These are phyloP conservation scores for Suhomyces faveliae DNA, from an alignment of 805 yeast species.

Conservation along the genomic window DNA sequence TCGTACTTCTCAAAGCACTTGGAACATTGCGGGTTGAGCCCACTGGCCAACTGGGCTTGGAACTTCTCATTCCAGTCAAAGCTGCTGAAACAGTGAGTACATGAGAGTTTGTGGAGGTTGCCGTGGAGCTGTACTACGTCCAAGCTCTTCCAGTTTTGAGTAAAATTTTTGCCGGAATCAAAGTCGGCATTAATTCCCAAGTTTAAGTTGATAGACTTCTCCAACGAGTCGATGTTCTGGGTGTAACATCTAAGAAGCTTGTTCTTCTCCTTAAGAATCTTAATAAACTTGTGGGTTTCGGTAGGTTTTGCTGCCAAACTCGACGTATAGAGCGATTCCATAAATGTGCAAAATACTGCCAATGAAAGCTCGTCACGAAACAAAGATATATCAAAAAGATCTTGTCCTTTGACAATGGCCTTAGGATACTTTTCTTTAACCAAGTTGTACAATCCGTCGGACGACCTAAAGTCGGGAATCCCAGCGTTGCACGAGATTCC, in stretches of 20 bases:
- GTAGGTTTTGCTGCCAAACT: slow-evolving; percentile 75
- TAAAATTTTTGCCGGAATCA: slow-evolving; percentile 24
- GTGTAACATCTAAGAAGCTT: slow-evolving; percentile 85
- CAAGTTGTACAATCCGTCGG: slow-evolving; percentile 76
- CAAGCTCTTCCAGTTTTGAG: slow-evolving; percentile 54
- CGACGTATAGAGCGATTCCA: slow-evolving; percentile 72
- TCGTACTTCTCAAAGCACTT: slow-evolving; percentile 57
- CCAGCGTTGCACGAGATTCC: slow-evolving; percentile 97
- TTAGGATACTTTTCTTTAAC: slow-evolving; percentile 64
- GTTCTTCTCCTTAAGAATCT: slow-evolving; percentile 54
- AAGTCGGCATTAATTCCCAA: slow-evolving; percentile 50
- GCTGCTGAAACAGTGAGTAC: slow-evolving; percentile 64
- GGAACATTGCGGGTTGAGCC: slow-evolving; percentile 76
- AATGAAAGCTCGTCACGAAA: slow-evolving; percentile 68
- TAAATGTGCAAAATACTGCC: slow-evolving; percentile 79
- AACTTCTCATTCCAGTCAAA: slow-evolving; percentile 62
- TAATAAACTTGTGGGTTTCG: slow-evolving; percentile 75
- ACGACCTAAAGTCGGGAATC: slow-evolving; percentile 89
- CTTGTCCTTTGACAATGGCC: slow-evolving; percentile 76
- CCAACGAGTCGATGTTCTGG: slow-evolving; percentile 91
- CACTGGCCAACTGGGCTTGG: slow-evolving; percentile 49
- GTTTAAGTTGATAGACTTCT: slow-evolving; percentile 59
- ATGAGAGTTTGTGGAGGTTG: slow-evolving; percentile 69
- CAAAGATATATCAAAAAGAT: slow-evolving; percentile 81
- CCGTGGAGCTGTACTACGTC: slow-evolving; percentile 93